Base-by-base conservation (phyloP, 352 stramenopile species). In the Pythium utonaiense region DNA sequence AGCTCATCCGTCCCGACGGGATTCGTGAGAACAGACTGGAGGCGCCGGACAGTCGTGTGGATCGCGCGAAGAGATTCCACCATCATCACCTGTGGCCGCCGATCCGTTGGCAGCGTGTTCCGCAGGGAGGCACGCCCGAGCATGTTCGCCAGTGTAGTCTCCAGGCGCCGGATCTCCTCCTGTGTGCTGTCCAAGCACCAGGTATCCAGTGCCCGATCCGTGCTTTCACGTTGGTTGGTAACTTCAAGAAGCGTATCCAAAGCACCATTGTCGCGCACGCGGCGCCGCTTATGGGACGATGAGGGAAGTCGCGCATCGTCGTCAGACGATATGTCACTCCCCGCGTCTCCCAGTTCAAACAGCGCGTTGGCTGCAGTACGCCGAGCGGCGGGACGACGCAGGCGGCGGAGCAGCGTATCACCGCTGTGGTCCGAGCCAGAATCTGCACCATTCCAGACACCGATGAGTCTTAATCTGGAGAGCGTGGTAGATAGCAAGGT, bases 51-150 rank as follows among this genome's bases (percentile, higher is more conserved):
- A 1, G 33, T 49, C 1, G 49, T n/a, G 28, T 68, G 64, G 45
- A 73, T 64, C 10, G 48, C 21, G 14, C 53, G 63, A 19, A 74
- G 30, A 1, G 59, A 41, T 28, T 73, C 24, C 25, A 71, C 21
- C 31, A 54, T 48, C 25, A 36, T 58, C n/a, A 31, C 41, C 42
- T 50, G 42, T n/a, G 45, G 22, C 33, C 24, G 21, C 25, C 16
- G 16, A 14, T 27, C 45, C 3, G 27, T 30, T 2, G 36, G 36
- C 8, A 42, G 21, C 40, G 34, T 31, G 17, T 40, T 25, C 24
- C 14, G 17, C 5, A 58, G 21, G 1, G n/a, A 53, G 1, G 21
- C 8, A 30, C 45, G n/a, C 3, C 27, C 56, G 8, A 66, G 42
- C n/a, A 67, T 41, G 17, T 36, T 41, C 10, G 67, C 49, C 2